A percentile compares a stretch with the other conserved stretches of the same genome.
Conservation (phyloP, 495 filamentous ascomycete species). For the Melanomma pulvis-pyrius region DNA sequence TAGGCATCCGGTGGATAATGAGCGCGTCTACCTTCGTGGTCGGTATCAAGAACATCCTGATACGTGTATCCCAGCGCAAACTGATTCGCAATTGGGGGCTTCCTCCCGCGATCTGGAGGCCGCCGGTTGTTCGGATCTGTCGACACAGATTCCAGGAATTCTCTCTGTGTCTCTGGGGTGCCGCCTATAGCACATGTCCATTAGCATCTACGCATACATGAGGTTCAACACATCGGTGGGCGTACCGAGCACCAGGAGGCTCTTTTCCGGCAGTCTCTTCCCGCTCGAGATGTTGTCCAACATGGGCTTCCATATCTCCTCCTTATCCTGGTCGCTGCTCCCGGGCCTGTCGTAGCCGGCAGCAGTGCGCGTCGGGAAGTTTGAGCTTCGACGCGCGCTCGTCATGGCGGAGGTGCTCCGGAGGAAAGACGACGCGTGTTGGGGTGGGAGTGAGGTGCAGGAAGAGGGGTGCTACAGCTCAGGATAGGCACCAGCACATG, state of each 20-base stretch:
- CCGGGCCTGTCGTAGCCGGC: conserved; percentile 39
- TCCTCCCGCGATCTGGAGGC: conserved; percentile 57
- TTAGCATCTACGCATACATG: conserved; percentile 10
- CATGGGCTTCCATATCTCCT: conserved; percentile 94
- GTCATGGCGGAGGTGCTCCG: conserved; percentile 35
- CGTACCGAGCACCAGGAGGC: conserved; percentile 78
- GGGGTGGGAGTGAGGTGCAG: background rate
- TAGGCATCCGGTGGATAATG: conserved; percentile 1
- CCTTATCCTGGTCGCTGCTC: conserved; percentile 71
- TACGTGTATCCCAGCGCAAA: conserved; percentile 96
- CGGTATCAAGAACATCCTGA: conserved; percentile 89
- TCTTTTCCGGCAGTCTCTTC: conserved; percentile 91
- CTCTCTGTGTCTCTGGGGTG: conserved; percentile 82
- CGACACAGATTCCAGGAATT: conserved; percentile 82
- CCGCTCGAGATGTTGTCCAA: conserved; percentile 87
- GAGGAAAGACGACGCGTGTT: conserved; percentile 5
- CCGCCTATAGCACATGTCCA: conserved; percentile 60
- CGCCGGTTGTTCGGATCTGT: conserved; percentile 59
- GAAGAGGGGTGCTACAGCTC: background rate
- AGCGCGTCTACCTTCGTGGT: conserved; percentile 74
- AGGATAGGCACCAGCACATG: background rate
- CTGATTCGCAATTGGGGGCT: conserved; percentile 84
- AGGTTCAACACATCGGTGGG: background rate
- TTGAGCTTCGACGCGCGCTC: conserved; percentile 25
- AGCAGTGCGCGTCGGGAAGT: conserved; percentile 14